These are phyloP conservation scores for Yarrowia hollandica DNA, from an alignment of 805 yeast species.

Conservation along the genomic window DNA sequence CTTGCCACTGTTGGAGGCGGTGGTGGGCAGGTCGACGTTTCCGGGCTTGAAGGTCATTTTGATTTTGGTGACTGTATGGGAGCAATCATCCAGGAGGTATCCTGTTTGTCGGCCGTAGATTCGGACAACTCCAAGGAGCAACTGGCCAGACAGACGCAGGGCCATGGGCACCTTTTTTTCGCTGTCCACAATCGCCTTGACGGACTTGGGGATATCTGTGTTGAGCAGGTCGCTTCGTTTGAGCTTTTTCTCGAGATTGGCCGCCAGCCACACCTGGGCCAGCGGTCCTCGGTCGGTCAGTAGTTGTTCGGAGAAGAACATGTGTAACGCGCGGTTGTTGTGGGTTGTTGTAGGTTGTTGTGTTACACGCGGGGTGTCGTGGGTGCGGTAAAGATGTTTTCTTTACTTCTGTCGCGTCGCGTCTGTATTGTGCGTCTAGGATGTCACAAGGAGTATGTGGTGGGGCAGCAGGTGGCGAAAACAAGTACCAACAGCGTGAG, in stretches of 20 bases:
- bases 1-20: not conserved
- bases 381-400: not conserved
- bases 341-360: not conserved
- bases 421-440: too few relatives aligned
- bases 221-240: slow-evolving; percentile 69
- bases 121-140: slow-evolving; percentile 80
- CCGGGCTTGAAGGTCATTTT: slow-evolving; percentile 51
- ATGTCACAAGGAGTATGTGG: not conserved
- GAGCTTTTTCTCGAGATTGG: slow-evolving; percentile 77
- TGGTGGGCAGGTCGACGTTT: slow-evolving; percentile 49
- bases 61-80: slow-evolving; percentile 68
- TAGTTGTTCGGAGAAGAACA: slow-evolving; percentile 55
- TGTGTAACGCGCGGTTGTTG: slow-evolving; percentile 32
- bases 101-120: slow-evolving; percentile 85
- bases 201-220: slow-evolving; percentile 68
- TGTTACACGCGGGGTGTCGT: not conserved
- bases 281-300: slow-evolving; percentile 76
- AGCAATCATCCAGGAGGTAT: slow-evolving; percentile 77
- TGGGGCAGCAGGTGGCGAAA: not conserved
- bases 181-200: slow-evolving; percentile 59
- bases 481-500: too few relatives aligned
- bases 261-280: slow-evolving; percentile 91
- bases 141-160: slow-evolving; percentile 78
- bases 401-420: too few relatives aligned
- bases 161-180: slow-evolving; percentile 62